Base-by-base conservation (phyloP, 345 rosid genomes). In the Moringa oleifera region DNA sequence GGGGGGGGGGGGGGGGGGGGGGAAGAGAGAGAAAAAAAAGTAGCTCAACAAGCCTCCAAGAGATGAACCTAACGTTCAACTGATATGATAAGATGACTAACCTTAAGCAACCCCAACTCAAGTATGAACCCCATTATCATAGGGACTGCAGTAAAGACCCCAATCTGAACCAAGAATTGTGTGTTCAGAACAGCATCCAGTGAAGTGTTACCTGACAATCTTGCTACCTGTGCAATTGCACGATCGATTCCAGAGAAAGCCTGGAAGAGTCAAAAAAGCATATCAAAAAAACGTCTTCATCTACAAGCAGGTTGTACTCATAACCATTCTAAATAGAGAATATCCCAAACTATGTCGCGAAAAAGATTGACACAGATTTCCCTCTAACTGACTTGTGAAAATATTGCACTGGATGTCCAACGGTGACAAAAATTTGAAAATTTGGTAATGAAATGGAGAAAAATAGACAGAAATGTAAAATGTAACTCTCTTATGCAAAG, bases 71-170 rank as follows among this genome's bases (percentile, higher is more conserved):
- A 47, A 50, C 25, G n/a, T 54, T 7, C 20, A 61, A 69, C 50
- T 45, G 47, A 68, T 23, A 49, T 65, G 62, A 65, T 54, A 52
- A 64, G 49, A 61, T 7, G 61, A 83, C 84, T 57, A 62, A 90
- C 99, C 95, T 94, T 68, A 73, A 94, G 78, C 80, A 94, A 80
- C 55, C 99, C 99, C 71, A 65, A 53, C 75, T 94, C 99, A 73
- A 94, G 96, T 69, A 94, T 86, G 80, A 94, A 94, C 59, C 99
- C 99, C 97, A 94, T 86, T 69, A 94, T 70, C 99, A 94, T 94
- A 55, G 99, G 99, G 53, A 94, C 92, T 1, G 99, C 99, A 11
- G 99, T 94, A 71, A 94, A 94, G 80, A 94, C 66, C 65, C 99
- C 99, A 62, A 94, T 94, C 81, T 94, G 99, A 69, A 90, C 91